Base-by-base conservation (phyloP, 495 filamentous ascomycete genomes). In the Daldinia decipiens region DNA sequence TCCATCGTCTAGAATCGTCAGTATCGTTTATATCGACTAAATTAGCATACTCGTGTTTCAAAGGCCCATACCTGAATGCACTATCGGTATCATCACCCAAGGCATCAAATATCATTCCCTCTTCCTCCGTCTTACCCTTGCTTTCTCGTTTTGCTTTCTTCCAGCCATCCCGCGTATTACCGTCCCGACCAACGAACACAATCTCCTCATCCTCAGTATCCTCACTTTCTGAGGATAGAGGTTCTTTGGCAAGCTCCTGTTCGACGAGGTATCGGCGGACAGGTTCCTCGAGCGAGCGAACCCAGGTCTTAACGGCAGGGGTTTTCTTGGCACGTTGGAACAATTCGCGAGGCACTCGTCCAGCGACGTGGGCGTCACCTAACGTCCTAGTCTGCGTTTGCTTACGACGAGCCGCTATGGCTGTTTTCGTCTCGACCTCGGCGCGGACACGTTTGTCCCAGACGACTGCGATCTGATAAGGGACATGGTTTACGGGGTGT, bases 401-500 rank as follows among this genome's bases (percentile, higher is more conserved):
- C 65, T 75, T 74, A 53, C 68, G 73, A 17, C 59, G 75, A 51
- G 75, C 71, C 9, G 70, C 68, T n/a, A 69, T 64, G 17, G 74
- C 76, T 55, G 59, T 77, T 56, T 81, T 79, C 26, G 75, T 75
- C 62, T 87, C 82, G 61, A 80, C 77, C 43, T 79, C 80, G 59
- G 81, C 78, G 29, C 83, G 84, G 68, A 91, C 83, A 53, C 89
- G 88, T 5, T 84, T 84, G 65, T 98, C 94, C 92, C 93, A 98
- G 36, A 93, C 84, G 13, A 90, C 88, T 6, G 96, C 95, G 43
- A 96, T 88, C 71, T 93, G 93, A 79, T 98, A 99, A 2, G 94
- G 95, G 53, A 98, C 90, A 21, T 84, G 79, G 65, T 90, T 89
- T 12, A 91, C 87, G 12, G 90, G 88, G 75, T 97, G 84, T 15